These are phyloP conservation scores for Stentor coeruleus DNA, from an alignment of 73 alveolate genomes.

Conservation along the genomic window DNA sequence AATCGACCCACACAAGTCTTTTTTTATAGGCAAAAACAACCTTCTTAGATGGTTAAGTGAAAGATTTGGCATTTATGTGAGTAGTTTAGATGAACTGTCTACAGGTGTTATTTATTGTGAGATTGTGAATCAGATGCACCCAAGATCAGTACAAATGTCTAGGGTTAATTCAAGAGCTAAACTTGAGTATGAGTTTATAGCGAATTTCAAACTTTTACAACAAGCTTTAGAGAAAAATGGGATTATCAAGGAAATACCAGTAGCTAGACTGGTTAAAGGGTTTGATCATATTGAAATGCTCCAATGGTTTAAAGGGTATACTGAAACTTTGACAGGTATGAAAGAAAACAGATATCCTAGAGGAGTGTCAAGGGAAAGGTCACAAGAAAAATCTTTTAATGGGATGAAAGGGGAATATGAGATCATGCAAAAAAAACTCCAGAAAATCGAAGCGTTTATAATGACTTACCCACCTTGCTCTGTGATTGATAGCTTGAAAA, in stretches of 20 bases:
- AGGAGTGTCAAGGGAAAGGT: too few species aligned
- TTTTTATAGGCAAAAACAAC: too few species aligned
- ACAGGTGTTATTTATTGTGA: constrained; percentile 85
- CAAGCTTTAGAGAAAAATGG: constrained; percentile 76
- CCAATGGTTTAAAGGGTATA: not conserved
- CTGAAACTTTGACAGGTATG: too few species aligned
- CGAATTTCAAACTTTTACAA: constrained; percentile 82
- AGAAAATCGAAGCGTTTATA: too few species aligned
- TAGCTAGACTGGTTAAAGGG: not conserved
- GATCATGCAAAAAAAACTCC: too few species aligned
- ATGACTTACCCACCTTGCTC: too few species aligned
- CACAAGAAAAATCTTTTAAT: too few species aligned
- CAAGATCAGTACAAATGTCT: constrained; percentile 72
- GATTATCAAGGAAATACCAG: constrained; percentile 13
- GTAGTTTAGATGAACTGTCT: constrained; percentile 60
- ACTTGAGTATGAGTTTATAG: constrained; percentile 87
- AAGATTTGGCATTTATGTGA: constrained; percentile 50
- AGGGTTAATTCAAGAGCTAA: constrained; percentile 80
- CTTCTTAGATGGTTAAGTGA: constrained; percentile 76
- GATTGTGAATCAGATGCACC: constrained; percentile 78
- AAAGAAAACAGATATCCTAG: too few species aligned
- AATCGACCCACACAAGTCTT: too few species aligned
- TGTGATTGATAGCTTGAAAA: too few species aligned
- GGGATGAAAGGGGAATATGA: too few species aligned
- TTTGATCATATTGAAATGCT: not conserved